Evolutionary conservation across 1,139 yeast genomes (phyloP).

Genomic region (Taiozyma sp.): DNA sequence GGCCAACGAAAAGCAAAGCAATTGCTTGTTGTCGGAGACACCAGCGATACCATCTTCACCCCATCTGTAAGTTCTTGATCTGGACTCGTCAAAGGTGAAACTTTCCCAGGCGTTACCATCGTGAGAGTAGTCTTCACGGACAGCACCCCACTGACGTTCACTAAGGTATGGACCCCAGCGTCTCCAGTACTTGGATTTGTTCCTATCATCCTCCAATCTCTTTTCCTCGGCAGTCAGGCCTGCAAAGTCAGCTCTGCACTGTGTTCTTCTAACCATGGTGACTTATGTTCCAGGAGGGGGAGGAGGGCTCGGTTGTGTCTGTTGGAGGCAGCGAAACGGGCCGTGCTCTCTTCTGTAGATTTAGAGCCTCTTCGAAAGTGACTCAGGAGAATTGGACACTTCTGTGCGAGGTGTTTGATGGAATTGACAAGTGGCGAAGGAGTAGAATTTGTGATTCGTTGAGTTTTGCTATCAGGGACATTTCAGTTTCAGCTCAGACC

Average conservation of each 20-base stretch:
- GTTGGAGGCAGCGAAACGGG: background rate
- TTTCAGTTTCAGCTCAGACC: background rate
- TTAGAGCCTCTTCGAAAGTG: no score
- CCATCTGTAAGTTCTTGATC: conserved; percentile 86
- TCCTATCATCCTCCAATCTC: conserved; percentile 55
- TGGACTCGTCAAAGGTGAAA: conserved; percentile 85
- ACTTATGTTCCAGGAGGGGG: background rate
- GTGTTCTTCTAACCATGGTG: conserved; percentile 17
- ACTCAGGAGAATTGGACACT: no score
- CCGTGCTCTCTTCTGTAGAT: no score
- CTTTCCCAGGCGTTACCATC: conserved; percentile 93
- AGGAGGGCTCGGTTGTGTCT: background rate
- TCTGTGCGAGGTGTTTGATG: background rate
- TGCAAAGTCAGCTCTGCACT: conserved; percentile 25
- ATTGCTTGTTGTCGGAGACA: conserved; percentile 79
- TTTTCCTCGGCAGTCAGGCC: conserved; percentile 57
- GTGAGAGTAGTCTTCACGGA: conserved; percentile 83
- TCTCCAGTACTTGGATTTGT: conserved; percentile 63
- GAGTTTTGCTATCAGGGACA: background rate
- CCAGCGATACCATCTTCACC: conserved; percentile 98
- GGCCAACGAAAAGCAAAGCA: conserved; percentile 69
- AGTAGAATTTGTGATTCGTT: background rate
- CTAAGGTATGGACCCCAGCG: conserved; percentile 92
- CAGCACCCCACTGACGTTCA: conserved; percentile 80
- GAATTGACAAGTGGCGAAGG: background rate